A percentile compares a stretch with the other conserved stretches of the same genome.
phyloP scores from a whole-genome alignment of 106 monocot genomes.

The Dendrobium huoshanense region DNA sequence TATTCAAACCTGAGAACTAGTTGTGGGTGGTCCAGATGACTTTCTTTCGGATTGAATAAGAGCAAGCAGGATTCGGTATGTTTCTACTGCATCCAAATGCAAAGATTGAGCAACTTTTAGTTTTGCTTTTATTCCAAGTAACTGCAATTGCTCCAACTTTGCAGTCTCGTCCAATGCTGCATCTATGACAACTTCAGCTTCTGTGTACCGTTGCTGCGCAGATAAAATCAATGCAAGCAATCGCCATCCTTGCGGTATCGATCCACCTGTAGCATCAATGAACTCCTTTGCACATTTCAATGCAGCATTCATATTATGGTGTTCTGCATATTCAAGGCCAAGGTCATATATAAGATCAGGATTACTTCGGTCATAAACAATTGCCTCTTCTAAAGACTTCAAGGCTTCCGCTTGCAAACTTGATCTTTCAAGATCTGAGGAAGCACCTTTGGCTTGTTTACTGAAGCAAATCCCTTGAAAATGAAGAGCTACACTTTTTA shows the following conservation, averaged over 20 bases:
- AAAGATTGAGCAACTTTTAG: conserved; percentile 68
- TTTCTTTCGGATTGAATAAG: conserved; percentile 90
- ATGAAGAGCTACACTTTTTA: conserved; percentile 58
- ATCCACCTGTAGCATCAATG: conserved; percentile 88
- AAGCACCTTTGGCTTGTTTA: conserved; percentile 66
- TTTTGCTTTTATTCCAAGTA: conserved; percentile 88
- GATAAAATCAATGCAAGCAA: conserved; percentile 84
- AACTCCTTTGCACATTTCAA: conserved; percentile 75
- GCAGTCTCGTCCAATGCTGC: conserved; percentile 89
- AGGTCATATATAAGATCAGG: conserved; percentile 71
- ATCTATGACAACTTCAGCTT: conserved; percentile 79
- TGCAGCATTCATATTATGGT: conserved; percentile 63
- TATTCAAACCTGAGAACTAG: conserved; percentile 45
- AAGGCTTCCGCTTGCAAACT: conserved; percentile 54
- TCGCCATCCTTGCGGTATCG: conserved; percentile 73
- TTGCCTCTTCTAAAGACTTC: conserved; percentile 63
- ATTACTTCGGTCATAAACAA: conserved; percentile 35
- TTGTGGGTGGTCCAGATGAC: conserved; percentile 39
- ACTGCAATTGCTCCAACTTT: conserved; percentile 82
- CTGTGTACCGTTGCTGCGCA: conserved; percentile 67
- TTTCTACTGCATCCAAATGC: conserved; percentile 72
- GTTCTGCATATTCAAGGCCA: conserved; percentile 67
- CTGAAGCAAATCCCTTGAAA: conserved; percentile 63
- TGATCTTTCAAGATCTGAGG: conserved; percentile 81
- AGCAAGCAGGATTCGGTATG: conserved; percentile 70